phyloP scores from a whole-genome alignment of 78 protist genomes.

The Dictyostelium capitatum region DNA sequence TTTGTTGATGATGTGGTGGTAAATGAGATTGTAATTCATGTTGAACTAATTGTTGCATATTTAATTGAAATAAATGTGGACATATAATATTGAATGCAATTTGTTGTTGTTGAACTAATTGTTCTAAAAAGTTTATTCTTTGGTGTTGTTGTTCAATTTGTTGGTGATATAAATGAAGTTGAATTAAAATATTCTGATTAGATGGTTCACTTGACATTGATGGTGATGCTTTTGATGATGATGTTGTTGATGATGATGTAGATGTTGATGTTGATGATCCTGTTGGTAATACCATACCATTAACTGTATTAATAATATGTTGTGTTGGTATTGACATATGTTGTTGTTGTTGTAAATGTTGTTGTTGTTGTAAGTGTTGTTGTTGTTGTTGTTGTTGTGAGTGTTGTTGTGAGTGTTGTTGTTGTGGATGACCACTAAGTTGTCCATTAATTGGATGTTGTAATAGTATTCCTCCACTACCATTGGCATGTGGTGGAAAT shows the following conservation, averaged over 20 bases:
- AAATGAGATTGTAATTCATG: neutral
- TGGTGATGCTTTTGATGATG: neutral
- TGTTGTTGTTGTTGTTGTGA: neutral
- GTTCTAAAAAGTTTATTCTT: neutral
- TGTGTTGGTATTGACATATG: neutral
- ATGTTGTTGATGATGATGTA: neutral
- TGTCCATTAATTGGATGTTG: too few species aligned
- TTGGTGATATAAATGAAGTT: neutral
- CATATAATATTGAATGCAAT: neutral
- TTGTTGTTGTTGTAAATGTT: neutral
- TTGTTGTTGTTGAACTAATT: constrained; percentile 9
- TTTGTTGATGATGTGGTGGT: neutral
- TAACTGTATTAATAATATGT: too few species aligned
- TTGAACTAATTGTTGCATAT: neutral
- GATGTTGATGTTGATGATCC: neutral
- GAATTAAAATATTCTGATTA: neutral
- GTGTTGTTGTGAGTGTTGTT: neutral
- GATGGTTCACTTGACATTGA: neutral
- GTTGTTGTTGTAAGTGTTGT: neutral
- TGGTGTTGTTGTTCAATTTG: neutral
- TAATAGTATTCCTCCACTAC: too few species aligned
- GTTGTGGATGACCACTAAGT: neutral
- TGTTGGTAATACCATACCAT: too few species aligned
- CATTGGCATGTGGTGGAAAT: neutral
- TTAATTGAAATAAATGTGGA: neutral